Evolutionary conservation across 495 filamentous ascomycete species (phyloP), one percentile per base, ranked within the genome.

Genomic region (Pseudomonodictys pantanalensis): DNA sequence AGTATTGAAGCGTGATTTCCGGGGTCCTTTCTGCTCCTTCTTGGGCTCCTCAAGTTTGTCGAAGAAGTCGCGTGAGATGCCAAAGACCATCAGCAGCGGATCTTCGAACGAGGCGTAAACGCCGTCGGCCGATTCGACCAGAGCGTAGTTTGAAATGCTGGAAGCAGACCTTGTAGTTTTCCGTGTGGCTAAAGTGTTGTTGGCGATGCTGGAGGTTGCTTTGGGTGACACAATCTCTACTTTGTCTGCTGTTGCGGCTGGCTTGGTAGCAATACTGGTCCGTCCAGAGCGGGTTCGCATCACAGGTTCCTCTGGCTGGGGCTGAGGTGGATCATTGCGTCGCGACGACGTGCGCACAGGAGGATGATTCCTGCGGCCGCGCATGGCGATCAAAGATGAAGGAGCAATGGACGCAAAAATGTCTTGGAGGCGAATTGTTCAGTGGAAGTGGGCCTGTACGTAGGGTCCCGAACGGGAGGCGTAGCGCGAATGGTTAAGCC

Each of bases 241-340:
- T 11, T 49, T 62, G 38, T 58, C 47, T 54, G 44, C 52, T 62
- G 62, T 66, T n/a, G 53, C 28, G 29, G 56, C 51, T 51, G 56
- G 50, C 41, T 56, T 59, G 43, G 20, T n/a, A 18, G 29, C 52
- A n/a, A n/a, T n/a, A n/a, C n/a, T n/a, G n/a, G n/a, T n/a, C 28
- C 58, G 50, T 44, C 56, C 58, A 30, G 45, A 63, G 38, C 64
- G 58, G 39, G 64, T 66, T 49, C 52, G 62, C 38, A 65, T 54
- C 23, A 32, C 18, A 22, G 17, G 23, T 24, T 65, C 56, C 30
- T 56, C 56, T 20, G 41, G 51, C 15, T 42, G 25, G 12, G 45
- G n/a, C n/a, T n/a, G n/a, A n/a, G n/a, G n/a, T n/a, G n/a, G n/a
- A n/a, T n/a, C 29, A 28, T 60, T 52, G 25, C 46, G 51, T 9